phyloP scores from a whole-genome alignment of 176 grass and related monocot species.

The Eragrostis nindensis region DNA sequence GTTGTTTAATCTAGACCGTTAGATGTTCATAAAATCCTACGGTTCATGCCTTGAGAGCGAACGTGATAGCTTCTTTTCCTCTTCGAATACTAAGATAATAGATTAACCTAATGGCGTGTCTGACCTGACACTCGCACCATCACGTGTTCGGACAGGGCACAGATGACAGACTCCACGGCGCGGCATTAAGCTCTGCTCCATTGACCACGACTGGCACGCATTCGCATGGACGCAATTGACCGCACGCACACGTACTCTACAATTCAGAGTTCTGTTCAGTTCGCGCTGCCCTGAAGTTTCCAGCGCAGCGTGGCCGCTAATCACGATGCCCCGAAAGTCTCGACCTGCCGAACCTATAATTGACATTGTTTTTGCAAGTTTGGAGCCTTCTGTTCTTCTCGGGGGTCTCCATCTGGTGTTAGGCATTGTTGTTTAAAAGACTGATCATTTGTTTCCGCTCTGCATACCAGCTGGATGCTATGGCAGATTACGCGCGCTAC shows the following conservation, averaged over 20 bases:
- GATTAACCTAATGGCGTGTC: no score
- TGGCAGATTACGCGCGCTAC: neutral
- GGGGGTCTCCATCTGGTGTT: neutral
- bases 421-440: neutral
- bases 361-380: neutral
- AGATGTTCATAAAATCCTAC: no score
- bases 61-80: no score
- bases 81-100: no score
- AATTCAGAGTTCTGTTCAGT: slow-evolving; percentile 36
- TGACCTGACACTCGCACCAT: neutral
- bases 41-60: no score
- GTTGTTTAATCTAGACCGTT: no score
- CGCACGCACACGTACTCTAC: neutral
- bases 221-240: slow-evolving; percentile 9
- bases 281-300: neutral
- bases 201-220: slow-evolving; percentile 41
- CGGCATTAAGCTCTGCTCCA: slow-evolving; percentile 29
- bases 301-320: neutral
- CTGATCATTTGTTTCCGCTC: neutral
- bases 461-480: neutral
- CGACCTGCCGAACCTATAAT: neutral
- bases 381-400: neutral
- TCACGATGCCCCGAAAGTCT: slow-evolving; percentile 27
- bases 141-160: neutral
- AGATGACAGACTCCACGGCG: neutral